These are phyloP conservation scores for Emmonsia crescens DNA, from an alignment of 2,329 filamentous ascomycete genomes.

Conservation along the genomic window DNA sequence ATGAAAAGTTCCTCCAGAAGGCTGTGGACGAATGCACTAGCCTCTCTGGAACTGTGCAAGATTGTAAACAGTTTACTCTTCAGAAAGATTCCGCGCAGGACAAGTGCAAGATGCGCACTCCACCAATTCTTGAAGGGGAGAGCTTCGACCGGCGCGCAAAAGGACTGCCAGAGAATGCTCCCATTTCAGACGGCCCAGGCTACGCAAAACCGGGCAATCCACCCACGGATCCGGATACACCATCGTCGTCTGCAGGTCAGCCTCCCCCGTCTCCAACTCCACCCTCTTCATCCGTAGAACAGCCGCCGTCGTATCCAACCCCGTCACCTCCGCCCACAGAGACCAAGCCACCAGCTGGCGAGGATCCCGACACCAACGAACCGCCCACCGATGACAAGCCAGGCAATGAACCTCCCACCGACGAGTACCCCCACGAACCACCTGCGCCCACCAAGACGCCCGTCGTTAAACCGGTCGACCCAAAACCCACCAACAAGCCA, in stretches of 20 bases:
- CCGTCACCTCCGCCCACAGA: not conserved
- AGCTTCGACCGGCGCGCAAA: not conserved
- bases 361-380: not conserved
- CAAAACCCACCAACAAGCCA: not conserved
- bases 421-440: not conserved
- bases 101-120: not conserved
- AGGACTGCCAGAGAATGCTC: not conserved
- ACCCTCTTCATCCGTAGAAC: too few relatives aligned
- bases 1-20: slow-evolving; percentile 28
- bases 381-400: not conserved
- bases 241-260: not conserved
- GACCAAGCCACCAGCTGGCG: not conserved
- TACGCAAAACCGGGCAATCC: not conserved
- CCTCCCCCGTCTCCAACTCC: not conserved
- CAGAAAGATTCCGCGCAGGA: not conserved
- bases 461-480: not conserved
- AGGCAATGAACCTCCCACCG: not conserved
- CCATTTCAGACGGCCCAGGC: not conserved
- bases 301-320: not conserved
- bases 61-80: not conserved
- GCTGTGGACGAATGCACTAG: slow-evolving; percentile 25
- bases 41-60: not conserved
- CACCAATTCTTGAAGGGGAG: not conserved
- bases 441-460: not conserved
- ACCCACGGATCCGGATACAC: not conserved